These are phyloP conservation scores for Seminavis robusta DNA, from an alignment of 108 stramenopile species.

Conservation along the genomic window DNA sequence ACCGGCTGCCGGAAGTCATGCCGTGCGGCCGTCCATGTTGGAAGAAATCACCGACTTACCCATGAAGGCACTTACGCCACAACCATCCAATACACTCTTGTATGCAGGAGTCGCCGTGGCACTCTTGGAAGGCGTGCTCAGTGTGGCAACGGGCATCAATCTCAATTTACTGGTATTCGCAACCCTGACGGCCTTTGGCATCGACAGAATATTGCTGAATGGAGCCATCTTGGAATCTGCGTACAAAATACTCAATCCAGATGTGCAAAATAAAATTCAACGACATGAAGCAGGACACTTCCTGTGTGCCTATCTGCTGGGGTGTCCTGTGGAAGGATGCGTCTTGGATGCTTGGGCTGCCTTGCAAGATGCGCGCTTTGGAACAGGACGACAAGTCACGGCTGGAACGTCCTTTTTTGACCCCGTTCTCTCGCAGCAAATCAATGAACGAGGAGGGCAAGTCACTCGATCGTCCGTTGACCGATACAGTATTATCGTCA, in stretches of 20 bases:
- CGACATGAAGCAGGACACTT: constrained; percentile 95
- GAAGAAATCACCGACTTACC: constrained; percentile 63
- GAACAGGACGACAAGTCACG: constrained; percentile 47
- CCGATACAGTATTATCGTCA: constrained; percentile 86
- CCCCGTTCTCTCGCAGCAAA: constrained; percentile 63
- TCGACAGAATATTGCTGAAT: constrained; percentile 64
- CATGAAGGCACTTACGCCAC: constrained; percentile 74
- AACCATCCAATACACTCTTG: constrained; percentile 65
- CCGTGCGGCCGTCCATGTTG: constrained; percentile 61
- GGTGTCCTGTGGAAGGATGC: constrained; percentile 91
- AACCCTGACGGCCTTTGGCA: constrained; percentile 45
- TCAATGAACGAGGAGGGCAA: constrained; percentile 33
- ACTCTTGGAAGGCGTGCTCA: constrained; percentile 51
- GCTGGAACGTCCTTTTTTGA: constrained; percentile 93
- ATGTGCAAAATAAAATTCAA: constrained; percentile 67
- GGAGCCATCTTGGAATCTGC: constrained; percentile 79
- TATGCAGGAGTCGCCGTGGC: constrained; percentile 63
- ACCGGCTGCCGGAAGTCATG: constrained; percentile 64
- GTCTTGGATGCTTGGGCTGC: constrained; percentile 83
- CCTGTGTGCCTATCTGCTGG: constrained; percentile 88
- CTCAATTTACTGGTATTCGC: constrained; percentile 61
- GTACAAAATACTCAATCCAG: constrained; percentile 47
- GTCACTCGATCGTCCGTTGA: constrained; percentile 82
- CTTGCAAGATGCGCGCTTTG: constrained; percentile 71
- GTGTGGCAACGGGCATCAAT: constrained; percentile 40